Base-by-base conservation (phyloP, 2,329 filamentous ascomycete species). In the Fusarium setosum region DNA sequence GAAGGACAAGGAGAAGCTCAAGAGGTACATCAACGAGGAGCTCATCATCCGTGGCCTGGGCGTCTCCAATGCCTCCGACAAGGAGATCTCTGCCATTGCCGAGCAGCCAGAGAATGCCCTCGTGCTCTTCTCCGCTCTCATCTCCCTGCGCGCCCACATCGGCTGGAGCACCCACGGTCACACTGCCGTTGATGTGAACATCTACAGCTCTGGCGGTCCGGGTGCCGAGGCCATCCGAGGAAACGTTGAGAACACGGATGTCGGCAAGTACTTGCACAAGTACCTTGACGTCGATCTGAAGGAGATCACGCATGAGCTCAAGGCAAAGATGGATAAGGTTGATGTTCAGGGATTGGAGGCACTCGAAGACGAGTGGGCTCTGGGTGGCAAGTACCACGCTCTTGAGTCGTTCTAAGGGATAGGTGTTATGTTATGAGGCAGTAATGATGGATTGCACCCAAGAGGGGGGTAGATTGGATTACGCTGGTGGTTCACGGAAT, bases 101-200 rank as follows among this genome's bases (percentile, higher is more conserved):
- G 79, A 87, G 31, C 78, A 84, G 23, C 86, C 89, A 0, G 81
- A 82, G 2, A 77, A 79, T 4, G 84, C 89, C 11, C 80, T 84
- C 29, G 78, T 83, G 4, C 81, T 86, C 3, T 92, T 98, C 74
- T 89, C 94, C 0, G 90, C 93, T 73, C 95, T 99, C 82, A 88
- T 98, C 69, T 97, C 92, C 69, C 86, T 92, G 5, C 88, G 96
- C 61, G 92, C 94, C 2, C 93, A 97, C 74, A 88, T 97, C 40
- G 96, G 96, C 13, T 99, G 96, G 96, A 90, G 88, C 65, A 97
- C 94, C 0, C 95, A 97, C 76, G 96, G 96, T 24, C 96, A 99
- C 80, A 92, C 90, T 18, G 96, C 91, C 50, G 94, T 96, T 8
- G 96, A 99, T 75, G 96, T 99, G 47, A 99, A 99, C 77, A 93